A percentile compares a stretch with the other conserved stretches of the same genome.
Conservation (phyloP, 23 red algal species). For the Chondrus crispus region DNA sequence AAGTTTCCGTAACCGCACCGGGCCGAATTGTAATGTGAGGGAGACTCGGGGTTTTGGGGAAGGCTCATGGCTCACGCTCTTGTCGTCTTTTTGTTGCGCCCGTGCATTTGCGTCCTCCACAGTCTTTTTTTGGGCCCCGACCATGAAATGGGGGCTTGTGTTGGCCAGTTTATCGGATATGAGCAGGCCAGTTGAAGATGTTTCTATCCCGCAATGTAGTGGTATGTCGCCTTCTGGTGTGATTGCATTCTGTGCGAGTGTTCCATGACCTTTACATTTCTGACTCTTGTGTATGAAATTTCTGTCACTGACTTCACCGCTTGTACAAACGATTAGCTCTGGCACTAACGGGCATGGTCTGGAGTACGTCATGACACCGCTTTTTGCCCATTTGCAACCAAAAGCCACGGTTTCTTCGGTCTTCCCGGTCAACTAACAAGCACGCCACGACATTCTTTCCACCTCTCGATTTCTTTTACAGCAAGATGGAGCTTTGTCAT, state of each 20-base stretch:
- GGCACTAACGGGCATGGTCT: slow-evolving; percentile 51
- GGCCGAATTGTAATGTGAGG: not conserved
- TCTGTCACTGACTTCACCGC: not conserved
- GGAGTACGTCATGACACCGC: slow-evolving; percentile 28
- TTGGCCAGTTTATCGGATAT: slow-evolving; percentile 85
- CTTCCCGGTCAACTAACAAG: not conserved
- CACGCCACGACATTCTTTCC: not conserved
- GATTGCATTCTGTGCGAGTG: not conserved
- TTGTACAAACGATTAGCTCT: not conserved
- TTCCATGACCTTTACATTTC: not conserved
- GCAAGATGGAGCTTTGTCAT: slow-evolving; percentile 90
- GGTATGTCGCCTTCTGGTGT: slow-evolving; percentile 28
- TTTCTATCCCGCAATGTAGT: slow-evolving; percentile 85
- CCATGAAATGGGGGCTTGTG: slow-evolving; percentile 99
- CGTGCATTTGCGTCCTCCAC: not conserved
- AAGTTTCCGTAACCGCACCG: not conserved
- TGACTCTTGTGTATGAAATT: not conserved
- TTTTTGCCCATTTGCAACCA: not conserved
- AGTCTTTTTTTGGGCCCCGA: slow-evolving; percentile 97
- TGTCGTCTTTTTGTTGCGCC: not conserved
- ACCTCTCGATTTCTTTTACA: slow-evolving; percentile 37
- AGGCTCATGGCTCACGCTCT: not conserved
- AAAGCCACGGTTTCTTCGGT: not conserved
- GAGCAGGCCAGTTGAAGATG: slow-evolving; percentile 85
- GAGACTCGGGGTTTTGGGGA: not conserved